Conservation (phyloP, 352 stramenopile genomes). For the Thalassiosira mediterranea region DNA sequence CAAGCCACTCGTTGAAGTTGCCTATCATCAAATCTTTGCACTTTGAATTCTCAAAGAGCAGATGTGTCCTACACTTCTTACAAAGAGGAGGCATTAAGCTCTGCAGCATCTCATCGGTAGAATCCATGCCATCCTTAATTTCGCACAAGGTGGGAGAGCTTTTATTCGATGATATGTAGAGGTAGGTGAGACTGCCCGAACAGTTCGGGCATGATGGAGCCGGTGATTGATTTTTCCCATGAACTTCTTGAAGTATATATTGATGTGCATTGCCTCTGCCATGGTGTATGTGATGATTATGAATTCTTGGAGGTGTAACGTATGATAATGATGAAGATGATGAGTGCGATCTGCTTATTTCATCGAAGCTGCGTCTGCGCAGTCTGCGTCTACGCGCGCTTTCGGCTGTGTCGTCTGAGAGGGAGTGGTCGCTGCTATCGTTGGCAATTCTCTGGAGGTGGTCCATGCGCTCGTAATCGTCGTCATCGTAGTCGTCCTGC, state of each 20-base stretch:
- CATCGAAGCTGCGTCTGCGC: constrained; percentile 21
- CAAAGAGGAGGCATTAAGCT: constrained; percentile 40
- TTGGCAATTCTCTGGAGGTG: constrained; percentile 17
- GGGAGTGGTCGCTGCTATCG: neutral
- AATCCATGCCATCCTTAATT: constrained; percentile 14
- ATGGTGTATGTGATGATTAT: neutral
- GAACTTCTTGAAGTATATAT: constrained; percentile 13
- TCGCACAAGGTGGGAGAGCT: neutral
- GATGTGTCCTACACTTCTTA: constrained; percentile 23
- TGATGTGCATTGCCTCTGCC: neutral
- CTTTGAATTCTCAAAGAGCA: constrained; percentile 33
- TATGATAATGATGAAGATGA: constrained; percentile 1
- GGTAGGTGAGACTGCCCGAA: constrained; percentile 16
- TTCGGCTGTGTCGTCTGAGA: neutral
- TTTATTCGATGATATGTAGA: constrained; percentile 22
- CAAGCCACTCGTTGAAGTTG: constrained; percentile 39
- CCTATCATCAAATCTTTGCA: constrained; percentile 38
- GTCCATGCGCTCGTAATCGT: neutral
- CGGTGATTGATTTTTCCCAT: constrained; percentile 4
- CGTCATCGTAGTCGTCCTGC: constrained; percentile 9
- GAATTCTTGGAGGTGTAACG: neutral
- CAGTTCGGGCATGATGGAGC: constrained; percentile 34
- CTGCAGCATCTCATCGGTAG: constrained; percentile 10
- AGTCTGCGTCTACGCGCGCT: too few relatives aligned
- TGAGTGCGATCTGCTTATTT: constrained; percentile 4